Percentiles rank a stretch among this genome's conserved stretches.
Conservation (phyloP, 2,329 filamentous ascomycete genomes). For the Monosporascus sp. region DNA sequence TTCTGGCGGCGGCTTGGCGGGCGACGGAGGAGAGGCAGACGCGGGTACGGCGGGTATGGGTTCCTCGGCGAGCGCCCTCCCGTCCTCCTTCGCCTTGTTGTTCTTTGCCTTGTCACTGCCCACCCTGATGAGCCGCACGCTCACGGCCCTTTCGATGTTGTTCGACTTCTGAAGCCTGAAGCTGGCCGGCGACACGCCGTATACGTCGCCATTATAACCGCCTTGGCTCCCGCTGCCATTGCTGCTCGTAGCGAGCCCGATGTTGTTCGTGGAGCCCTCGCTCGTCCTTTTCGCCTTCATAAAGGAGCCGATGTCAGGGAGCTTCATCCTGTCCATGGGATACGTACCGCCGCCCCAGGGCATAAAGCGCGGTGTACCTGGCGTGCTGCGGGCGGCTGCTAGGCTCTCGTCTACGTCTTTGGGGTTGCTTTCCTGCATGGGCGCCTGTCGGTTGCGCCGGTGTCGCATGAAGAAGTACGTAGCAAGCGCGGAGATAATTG, state of each 20-base stretch:
- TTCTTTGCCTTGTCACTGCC: constrained; percentile 17
- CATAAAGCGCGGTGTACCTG: constrained; percentile 19
- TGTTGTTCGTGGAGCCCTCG: constrained; percentile 8
- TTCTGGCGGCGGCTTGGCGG: no score
- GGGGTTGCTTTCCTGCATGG: constrained; percentile 6
- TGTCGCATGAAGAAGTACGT: constrained; percentile 21
- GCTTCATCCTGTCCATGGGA: constrained; percentile 23
- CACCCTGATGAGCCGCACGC: constrained; percentile 26
- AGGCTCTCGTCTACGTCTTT: constrained; percentile 12
- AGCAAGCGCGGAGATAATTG: constrained; percentile 16
- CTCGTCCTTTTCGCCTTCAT: constrained; percentile 16
- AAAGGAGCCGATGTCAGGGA: constrained; percentile 20
- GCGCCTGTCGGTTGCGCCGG: constrained; percentile 13
- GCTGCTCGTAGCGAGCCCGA: constrained; percentile 19
- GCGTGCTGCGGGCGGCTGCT: constrained; percentile 19
- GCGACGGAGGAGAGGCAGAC: no score
- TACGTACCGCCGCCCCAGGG: constrained; percentile 18
- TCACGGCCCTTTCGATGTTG: constrained; percentile 21
- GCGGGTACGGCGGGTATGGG: background rate
- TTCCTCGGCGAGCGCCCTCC: constrained; percentile 4
- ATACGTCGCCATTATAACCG: constrained; percentile 9
- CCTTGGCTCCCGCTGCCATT: background rate
- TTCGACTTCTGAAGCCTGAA: constrained; percentile 25
- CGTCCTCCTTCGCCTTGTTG: constrained; percentile 9
- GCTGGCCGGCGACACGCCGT: constrained; percentile 11